Evolutionary conservation across 495 filamentous ascomycete genomes (phyloP).

Genomic region (Neurospora terricola): DNA sequence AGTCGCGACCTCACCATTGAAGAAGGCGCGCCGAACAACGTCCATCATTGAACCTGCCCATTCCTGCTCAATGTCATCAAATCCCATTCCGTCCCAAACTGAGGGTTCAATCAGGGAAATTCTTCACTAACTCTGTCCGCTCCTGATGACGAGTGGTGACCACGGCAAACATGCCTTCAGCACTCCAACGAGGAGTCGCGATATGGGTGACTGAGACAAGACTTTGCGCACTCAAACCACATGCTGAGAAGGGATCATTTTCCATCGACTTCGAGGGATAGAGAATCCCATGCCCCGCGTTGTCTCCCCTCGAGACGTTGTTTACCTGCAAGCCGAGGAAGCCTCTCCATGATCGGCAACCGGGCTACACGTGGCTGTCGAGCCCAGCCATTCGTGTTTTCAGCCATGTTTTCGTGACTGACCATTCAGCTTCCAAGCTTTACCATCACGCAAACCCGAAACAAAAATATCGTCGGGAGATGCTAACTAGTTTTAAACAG

Average conservation of each 20-base stretch:
- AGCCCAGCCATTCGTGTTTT: neutral
- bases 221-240: neutral
- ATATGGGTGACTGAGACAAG: neutral
- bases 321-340: neutral
- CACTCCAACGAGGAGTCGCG: neutral
- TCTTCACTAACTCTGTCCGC: neutral
- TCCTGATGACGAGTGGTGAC: neutral
- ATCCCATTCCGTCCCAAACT: neutral
- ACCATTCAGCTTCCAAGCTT: neutral
- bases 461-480: neutral
- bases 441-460: neutral
- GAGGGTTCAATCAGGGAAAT: neutral
- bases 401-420: neutral
- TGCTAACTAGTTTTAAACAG: neutral
- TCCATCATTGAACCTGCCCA: neutral
- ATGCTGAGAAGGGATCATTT: neutral
- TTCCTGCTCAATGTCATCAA: neutral
- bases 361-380: neutral
- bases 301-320: neutral
- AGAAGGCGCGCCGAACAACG: neutral
- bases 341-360: neutral
- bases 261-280: neutral
- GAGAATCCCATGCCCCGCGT: neutral
- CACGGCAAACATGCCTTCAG: neutral
- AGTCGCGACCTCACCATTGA: neutral